Evolutionary conservation across 1,139 yeast species (phyloP), one percentile per base, ranked within the genome.

Genomic region (Saccharomycopsis crataegensis): DNA sequence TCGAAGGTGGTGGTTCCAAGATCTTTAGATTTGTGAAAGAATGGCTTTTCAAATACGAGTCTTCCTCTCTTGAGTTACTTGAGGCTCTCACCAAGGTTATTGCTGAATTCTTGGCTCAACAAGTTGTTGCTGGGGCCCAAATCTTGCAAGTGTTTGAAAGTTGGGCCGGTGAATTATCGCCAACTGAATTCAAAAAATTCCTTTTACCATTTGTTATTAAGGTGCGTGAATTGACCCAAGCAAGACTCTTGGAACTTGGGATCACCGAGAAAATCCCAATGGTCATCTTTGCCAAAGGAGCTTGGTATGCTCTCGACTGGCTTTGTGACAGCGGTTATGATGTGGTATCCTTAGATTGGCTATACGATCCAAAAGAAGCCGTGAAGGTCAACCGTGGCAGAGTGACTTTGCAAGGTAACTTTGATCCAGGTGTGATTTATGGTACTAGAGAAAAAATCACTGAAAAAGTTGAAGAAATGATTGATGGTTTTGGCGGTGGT

Each of bases 131-230:
- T 1, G 99, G 99, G 59, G 98, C 98, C 34, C 99, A 93, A 72
- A 90, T 93, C 83, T 75, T 93, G 58, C 99, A 93, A 70, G 89
- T 93, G 37, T 93, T 93, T 66, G 99, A 93, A 66, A 87, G 96
- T 31, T 91, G 97, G 96, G 99, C 96, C 50, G 96, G 98, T 55
- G 98, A 93, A 70, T 76, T 93, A 58, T 94, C 96, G 1, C 96
- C 97, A 14, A 74, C 74, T 53, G 99, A 93, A 65, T 93, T 93
- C 68, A 76, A 77, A 59, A 91, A 86, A 66, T 94, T 90, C 68
- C 85, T 95, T 5, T 77, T 93, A 64, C 98, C 98, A 2, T 93
- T 89, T 66, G 74, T 93, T 64, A 79, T 77, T 60, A 88, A 88
- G 66, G 91, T 93, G 59, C 79, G 89, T 34, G 71, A 74, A 14